These are phyloP conservation scores for Sporothrix schenckii DNA, from an alignment of 2,329 filamentous ascomycete genomes.

Conservation along the genomic window DNA sequence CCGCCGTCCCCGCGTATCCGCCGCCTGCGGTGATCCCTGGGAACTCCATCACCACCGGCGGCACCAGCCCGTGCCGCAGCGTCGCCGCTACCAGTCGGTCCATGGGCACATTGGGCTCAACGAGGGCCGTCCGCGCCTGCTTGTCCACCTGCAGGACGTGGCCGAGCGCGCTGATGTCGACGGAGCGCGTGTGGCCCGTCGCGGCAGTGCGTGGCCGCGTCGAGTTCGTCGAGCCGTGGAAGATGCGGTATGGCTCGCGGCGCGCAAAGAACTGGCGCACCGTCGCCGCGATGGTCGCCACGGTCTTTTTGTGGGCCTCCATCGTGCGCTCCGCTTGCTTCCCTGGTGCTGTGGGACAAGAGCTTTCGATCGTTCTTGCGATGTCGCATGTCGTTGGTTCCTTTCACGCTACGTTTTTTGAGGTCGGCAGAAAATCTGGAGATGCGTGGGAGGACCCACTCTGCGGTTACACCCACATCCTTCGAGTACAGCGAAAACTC, in stretches of 20 bases:
- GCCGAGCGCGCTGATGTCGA: slow-evolving; percentile 64
- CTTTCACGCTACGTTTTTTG: not conserved
- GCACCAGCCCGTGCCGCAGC: slow-evolving; percentile 65
- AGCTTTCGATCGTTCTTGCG: not conserved
- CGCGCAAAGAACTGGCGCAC: slow-evolving; percentile 54
- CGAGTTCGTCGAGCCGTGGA: slow-evolving; percentile 76
- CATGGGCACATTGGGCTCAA: slow-evolving; percentile 78
- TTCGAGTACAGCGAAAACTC: too few species aligned
- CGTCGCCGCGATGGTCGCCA: slow-evolving; percentile 52
- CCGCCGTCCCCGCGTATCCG: slow-evolving; percentile 70
- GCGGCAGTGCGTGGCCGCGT: slow-evolving; percentile 57
- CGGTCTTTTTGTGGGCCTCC: slow-evolving; percentile 56
- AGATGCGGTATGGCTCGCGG: slow-evolving; percentile 68
- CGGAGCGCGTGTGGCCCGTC: slow-evolving; percentile 42
- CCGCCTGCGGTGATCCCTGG: slow-evolving; percentile 75
- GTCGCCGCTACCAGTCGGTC: slow-evolving; percentile 69
- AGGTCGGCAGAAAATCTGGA: slow-evolving; percentile 7
- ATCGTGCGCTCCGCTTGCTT: slow-evolving; percentile 36
- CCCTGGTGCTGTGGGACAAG: not conserved
- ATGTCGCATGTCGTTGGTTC: not conserved
- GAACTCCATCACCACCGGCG: slow-evolving; percentile 76
- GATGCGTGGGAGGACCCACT: slow-evolving; percentile 19
- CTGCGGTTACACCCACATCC: not conserved
- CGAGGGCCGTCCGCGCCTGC: slow-evolving; percentile 60
- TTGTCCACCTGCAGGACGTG: slow-evolving; percentile 67